Conservation (phyloP, 2,329 filamentous ascomycete species). For the Didymella pomorum region DNA sequence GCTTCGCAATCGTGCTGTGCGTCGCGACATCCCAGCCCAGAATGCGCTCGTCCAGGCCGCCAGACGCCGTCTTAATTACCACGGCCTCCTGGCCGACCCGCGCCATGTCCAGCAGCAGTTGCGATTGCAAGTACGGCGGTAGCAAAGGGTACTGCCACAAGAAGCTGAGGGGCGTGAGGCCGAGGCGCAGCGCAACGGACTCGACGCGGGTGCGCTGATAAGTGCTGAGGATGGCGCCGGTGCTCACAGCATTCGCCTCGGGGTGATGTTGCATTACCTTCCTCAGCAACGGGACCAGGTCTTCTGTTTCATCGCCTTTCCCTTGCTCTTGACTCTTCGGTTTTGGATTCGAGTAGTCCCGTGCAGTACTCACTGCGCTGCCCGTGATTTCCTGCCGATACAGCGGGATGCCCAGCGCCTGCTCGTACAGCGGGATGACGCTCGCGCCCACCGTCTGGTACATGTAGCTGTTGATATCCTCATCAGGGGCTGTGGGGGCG, state of each 20-base stretch:
- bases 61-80: slow-evolving; percentile 93
- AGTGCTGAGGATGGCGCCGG: slow-evolving; percentile 90
- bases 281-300: slow-evolving; percentile 76
- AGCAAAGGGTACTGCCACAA: slow-evolving; percentile 90
- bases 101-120: slow-evolving; percentile 82
- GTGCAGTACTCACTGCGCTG: slow-evolving; percentile 71
- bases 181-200: slow-evolving; percentile 85
- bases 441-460: slow-evolving; percentile 96
- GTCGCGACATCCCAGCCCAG: slow-evolving; percentile 83
- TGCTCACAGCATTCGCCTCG: slow-evolving; percentile 83
- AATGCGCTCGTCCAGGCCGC: slow-evolving; percentile 80
- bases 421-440: slow-evolving; percentile 83
- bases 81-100: slow-evolving; percentile 80
- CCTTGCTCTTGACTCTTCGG: slow-evolving; percentile 11
- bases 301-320: slow-evolving; percentile 82
- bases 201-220: slow-evolving; percentile 98
- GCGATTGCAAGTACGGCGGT: slow-evolving; percentile 59
- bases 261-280: slow-evolving; percentile 74
- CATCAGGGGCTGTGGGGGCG: slow-evolving; percentile 45
- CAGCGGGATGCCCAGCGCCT: slow-evolving; percentile 80
- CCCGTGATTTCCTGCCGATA: slow-evolving; percentile 82
- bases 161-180: slow-evolving; percentile 81
- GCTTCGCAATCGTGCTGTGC: slow-evolving; percentile 53
- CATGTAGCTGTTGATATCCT: slow-evolving; percentile 97
- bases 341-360: slow-evolving; percentile 66